These are phyloP conservation scores for Domatiomyces catenatus DNA, from an alignment of 2,329 filamentous ascomycete genomes.

Conservation along the genomic window DNA sequence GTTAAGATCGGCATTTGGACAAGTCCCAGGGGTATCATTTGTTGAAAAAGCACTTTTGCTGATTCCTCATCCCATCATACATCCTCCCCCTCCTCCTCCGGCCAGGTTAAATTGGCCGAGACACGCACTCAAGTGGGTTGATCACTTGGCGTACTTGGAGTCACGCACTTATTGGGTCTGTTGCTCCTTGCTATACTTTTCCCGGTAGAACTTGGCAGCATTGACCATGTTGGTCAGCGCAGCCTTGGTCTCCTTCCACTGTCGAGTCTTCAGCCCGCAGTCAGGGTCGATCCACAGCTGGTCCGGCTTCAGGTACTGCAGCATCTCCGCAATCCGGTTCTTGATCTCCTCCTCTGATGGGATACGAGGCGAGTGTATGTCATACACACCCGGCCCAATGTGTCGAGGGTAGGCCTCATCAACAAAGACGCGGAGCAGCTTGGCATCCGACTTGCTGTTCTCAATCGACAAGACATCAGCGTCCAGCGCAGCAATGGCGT, in stretches of 20 bases:
- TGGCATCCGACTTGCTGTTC: slow-evolving; percentile 99
- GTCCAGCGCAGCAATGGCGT: slow-evolving; percentile 94
- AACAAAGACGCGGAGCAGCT: slow-evolving; percentile 96
- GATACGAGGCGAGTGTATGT: slow-evolving; percentile 98
- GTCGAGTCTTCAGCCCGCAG: slow-evolving; percentile 96
- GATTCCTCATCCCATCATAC: slow-evolving; percentile 5
- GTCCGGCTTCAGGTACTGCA: slow-evolving; percentile 88
- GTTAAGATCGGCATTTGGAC: slow-evolving; percentile 17
- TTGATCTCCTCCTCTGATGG: slow-evolving; percentile 97
- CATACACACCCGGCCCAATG: slow-evolving; percentile 98
- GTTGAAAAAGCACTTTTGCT: slow-evolving; percentile 17
- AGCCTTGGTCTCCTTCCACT: slow-evolving; percentile 98
- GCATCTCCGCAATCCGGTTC: slow-evolving; percentile 95
- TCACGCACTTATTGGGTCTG: neutral
- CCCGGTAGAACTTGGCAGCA: slow-evolving; percentile 90
- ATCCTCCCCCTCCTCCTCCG: slow-evolving; percentile 5
- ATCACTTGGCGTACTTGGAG: neutral
- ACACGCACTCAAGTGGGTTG: neutral
- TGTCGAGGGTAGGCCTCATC: slow-evolving; percentile 94
- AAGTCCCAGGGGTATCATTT: slow-evolving; percentile 14
- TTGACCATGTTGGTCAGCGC: slow-evolving; percentile 94
- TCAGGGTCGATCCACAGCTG: slow-evolving; percentile 99
- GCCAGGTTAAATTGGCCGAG: slow-evolving; percentile 11
- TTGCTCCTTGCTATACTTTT: slow-evolving; percentile 46
- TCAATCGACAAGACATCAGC: slow-evolving; percentile 97